Conservation (phyloP, 2,329 filamentous ascomycete genomes). For the Hypoxylon sp. region DNA sequence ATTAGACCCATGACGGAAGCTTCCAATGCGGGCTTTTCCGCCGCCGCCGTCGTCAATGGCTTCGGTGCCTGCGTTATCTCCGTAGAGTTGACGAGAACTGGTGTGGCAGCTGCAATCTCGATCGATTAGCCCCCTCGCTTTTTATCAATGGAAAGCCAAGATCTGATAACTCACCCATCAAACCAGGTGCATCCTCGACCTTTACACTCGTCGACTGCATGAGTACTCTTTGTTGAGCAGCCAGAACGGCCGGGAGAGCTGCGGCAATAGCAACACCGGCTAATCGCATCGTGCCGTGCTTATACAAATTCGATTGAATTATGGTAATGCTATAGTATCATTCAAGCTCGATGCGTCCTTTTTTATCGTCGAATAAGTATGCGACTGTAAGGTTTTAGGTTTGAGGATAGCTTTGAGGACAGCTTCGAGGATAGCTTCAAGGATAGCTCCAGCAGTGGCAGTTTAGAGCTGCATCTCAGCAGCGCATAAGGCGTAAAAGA, state of each 20-base stretch:
- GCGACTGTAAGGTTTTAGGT: conserved; percentile 17
- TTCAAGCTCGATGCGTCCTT: conserved; percentile 19
- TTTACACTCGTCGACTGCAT: conserved; percentile 40
- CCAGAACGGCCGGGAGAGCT: conserved; percentile 32
- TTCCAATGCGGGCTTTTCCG: conserved; percentile 47
- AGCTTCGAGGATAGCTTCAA: conserved; percentile 18
- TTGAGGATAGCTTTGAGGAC: no score
- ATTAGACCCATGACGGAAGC: conserved; percentile 50
- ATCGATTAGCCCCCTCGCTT: conserved; percentile 30
- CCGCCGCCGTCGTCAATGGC: conserved; percentile 38
- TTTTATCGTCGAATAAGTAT: conserved; percentile 4
- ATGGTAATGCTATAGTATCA: conserved; percentile 16
- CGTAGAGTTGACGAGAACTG: conserved; percentile 42
- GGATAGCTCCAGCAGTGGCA: conserved; percentile 19
- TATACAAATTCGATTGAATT: conserved; percentile 9
- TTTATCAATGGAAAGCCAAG: background rate
- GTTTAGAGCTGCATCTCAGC: conserved; percentile 31
- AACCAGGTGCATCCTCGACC: conserved; percentile 34
- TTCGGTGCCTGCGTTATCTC: conserved; percentile 35
- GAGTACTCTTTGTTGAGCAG: conserved; percentile 38
- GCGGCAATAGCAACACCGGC: conserved; percentile 34
- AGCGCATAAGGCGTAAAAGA: conserved; percentile 25
- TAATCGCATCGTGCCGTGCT: conserved; percentile 44
- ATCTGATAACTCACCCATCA: conserved; percentile 32
- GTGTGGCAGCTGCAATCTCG: conserved; percentile 28